Evolutionary conservation across 2,329 filamentous ascomycete species (phyloP), one percentile per base, ranked within the genome.

Genomic region (Ceratocystis variospora): DNA sequence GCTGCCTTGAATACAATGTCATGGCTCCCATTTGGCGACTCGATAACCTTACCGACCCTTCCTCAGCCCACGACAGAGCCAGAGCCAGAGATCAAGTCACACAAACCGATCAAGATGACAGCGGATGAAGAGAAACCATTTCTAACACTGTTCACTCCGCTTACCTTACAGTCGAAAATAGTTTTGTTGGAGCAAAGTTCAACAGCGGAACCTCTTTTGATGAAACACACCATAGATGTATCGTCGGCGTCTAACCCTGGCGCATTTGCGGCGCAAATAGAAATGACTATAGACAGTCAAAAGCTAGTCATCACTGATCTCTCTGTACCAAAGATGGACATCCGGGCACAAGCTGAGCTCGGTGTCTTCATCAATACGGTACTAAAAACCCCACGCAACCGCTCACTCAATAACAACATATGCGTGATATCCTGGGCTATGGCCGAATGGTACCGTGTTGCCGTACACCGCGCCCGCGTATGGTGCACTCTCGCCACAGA

Each of bases 121-220:
- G 79, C 87, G 1, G 77, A 80, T 0, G 83, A 91, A 68, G 83
- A 87, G 62, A 75, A 88, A 1, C 84, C 87, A 0, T 90, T 87
- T 69, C 78, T 92, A 0, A 82, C 87, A 59, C 79, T 87, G 7
- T 90, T 94, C 71, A 88, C 84, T 0, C 83, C 87, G 0, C 79
- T 94, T 15, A 78, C 77, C 0, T 85, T 88, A 67, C 79, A 79
- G 0, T 86, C 84, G 0, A 79, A 75, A 0, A 76, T 84, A 15
- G 75, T 77, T 0, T 73, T 81, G 0, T 71, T 83, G 1, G 57
- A 65, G 45, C 62, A 67, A 63, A 15, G 62, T 19, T 33, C 50
- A n/a, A 33, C 31, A 28, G 19, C 44, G 19, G 63, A 50, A 3
- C 78, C 80, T 0, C 68, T 80, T 0, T 72, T 81, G 41, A 83